A percentile compares a stretch with the other conserved stretches of the same genome.
Evolutionary conservation across 2,329 filamentous ascomycete species (phyloP).

Genomic region (Aquanectria penicillioides): DNA sequence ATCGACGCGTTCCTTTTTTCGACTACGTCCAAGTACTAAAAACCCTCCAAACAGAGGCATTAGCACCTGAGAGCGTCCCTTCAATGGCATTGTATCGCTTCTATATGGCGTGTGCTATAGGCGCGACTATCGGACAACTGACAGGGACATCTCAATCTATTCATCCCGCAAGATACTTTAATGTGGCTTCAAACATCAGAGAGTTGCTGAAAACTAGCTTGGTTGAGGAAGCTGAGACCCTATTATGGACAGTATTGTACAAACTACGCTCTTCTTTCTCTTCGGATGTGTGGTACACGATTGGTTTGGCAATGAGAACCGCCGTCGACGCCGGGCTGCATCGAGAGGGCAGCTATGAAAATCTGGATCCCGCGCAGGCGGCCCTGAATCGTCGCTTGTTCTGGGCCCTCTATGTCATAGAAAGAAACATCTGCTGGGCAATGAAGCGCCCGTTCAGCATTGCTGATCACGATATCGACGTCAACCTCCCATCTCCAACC

Average conservation of each 20-base stretch:
- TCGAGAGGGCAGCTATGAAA: not conserved
- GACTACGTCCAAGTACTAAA: not conserved
- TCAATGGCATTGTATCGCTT: not conserved
- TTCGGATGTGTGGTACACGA: slow-evolving; percentile 10
- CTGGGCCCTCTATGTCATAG: slow-evolving; percentile 9
- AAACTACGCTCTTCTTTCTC: slow-evolving; percentile 14
- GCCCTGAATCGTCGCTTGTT: slow-evolving; percentile 1
- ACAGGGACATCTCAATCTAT: not conserved
- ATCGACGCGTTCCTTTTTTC: slow-evolving; percentile 10
- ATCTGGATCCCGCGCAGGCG: not conserved
- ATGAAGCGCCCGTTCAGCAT: slow-evolving; percentile 16
- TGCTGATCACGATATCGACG: slow-evolving; percentile 15
- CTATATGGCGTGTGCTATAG: slow-evolving; percentile 11
- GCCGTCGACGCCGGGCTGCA: slow-evolving; percentile 14
- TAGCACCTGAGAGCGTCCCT: too few species aligned
- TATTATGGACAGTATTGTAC: slow-evolving; percentile 13
- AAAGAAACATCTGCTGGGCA: slow-evolving; percentile 17
- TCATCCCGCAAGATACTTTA: not conserved
- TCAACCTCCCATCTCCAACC: not conserved
- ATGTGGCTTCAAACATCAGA: not conserved
- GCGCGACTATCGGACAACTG: not conserved
- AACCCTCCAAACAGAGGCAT: not conserved
- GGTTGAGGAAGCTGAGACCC: not conserved
- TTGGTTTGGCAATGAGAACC: slow-evolving; percentile 10
- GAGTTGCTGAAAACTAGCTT: not conserved